A percentile compares a stretch with the other conserved stretches of the same genome.
These are phyloP conservation scores for Ogataea saltuana DNA, from an alignment of 805 yeast species.

Conservation along the genomic window DNA sequence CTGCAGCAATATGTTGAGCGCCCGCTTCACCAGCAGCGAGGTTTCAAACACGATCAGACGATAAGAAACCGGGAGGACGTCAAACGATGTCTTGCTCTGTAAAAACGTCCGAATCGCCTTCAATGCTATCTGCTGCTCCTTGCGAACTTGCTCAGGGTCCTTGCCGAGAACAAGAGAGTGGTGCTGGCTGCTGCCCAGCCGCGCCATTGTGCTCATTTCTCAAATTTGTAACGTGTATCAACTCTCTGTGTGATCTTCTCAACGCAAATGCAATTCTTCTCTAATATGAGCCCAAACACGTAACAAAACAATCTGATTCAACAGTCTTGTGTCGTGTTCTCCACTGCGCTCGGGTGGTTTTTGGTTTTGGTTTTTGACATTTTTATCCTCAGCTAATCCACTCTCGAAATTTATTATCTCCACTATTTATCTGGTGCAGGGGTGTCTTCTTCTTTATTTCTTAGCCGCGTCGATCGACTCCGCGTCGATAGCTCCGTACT, in stretches of 20 bases:
- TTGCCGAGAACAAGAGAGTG: constrained; percentile 8
- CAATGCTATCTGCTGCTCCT: constrained; percentile 73
- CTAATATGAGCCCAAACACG: too few relatives aligned
- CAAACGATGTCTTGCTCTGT: constrained; percentile 91
- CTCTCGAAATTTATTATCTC: too few relatives aligned
- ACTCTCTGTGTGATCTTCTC: too few relatives aligned
- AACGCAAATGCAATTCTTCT: too few relatives aligned
- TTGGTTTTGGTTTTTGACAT: too few relatives aligned
- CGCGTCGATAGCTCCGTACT: constrained; percentile 37
- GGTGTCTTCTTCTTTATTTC: background rate
- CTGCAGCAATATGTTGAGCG: constrained; percentile 84
- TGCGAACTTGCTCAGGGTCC: constrained; percentile 36
- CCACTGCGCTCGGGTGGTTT: too few relatives aligned
- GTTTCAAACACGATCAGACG: constrained; percentile 92
- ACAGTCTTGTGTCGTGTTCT: too few relatives aligned
- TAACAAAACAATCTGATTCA: too few relatives aligned
- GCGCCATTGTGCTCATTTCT: constrained; percentile 4
- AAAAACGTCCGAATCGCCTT: constrained; percentile 81
- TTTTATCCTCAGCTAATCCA: too few relatives aligned
- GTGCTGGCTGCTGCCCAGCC: constrained; percentile 8
- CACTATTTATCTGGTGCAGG: too few relatives aligned
- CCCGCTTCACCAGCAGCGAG: constrained; percentile 82
- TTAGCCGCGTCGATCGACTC: too few relatives aligned
- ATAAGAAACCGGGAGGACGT: constrained; percentile 93
- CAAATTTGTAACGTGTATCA: too few relatives aligned